Percentiles rank a stretch among this genome's conserved stretches.
Evolutionary conservation across 2,329 filamentous ascomycete genomes (phyloP).

Genomic region (Arthrobotrys pseudoclavata): DNA sequence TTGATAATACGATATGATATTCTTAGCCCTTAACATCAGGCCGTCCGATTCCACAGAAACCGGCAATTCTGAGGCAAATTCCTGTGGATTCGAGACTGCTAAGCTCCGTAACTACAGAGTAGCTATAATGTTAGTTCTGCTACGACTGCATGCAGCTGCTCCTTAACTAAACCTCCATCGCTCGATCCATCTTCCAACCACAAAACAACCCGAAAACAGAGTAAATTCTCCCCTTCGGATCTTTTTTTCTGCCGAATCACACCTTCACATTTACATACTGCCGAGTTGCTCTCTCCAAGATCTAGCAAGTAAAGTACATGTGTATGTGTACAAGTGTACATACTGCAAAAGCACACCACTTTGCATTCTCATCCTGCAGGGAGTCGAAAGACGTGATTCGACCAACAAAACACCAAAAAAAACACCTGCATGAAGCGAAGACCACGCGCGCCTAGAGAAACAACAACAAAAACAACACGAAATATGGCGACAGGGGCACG

Average conservation of each 20-base stretch:
- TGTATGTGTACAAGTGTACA: neutral
- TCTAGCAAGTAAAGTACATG: neutral
- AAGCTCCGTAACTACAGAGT: neutral
- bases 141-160: conserved; percentile 9
- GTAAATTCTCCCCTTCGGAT: conserved; percentile 30
- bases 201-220: conserved; percentile 30
- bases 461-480: conserved; percentile 58
- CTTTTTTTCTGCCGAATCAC: conserved; percentile 17
- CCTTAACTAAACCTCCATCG: neutral
- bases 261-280: neutral
- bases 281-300: conserved; percentile 10
- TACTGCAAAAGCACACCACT: conserved; percentile 14
- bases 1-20: conserved; percentile 23
- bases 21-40: conserved; percentile 1
- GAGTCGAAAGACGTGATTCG: conserved; percentile 18
- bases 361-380: neutral
- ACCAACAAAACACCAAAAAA: neutral
- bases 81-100: neutral
- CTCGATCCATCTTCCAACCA: conserved; percentile 25
- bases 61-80: neutral
- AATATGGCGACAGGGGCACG: conserved; percentile 19
- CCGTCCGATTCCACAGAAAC: too few relatives aligned
- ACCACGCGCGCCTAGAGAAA: conserved; percentile 49
- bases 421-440: conserved; percentile 36
- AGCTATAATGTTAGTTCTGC: neutral